Evolutionary conservation across 108 stramenopile species (phyloP), one percentile per base, ranked within the genome.

Genomic region (Cyclotella baltica): DNA sequence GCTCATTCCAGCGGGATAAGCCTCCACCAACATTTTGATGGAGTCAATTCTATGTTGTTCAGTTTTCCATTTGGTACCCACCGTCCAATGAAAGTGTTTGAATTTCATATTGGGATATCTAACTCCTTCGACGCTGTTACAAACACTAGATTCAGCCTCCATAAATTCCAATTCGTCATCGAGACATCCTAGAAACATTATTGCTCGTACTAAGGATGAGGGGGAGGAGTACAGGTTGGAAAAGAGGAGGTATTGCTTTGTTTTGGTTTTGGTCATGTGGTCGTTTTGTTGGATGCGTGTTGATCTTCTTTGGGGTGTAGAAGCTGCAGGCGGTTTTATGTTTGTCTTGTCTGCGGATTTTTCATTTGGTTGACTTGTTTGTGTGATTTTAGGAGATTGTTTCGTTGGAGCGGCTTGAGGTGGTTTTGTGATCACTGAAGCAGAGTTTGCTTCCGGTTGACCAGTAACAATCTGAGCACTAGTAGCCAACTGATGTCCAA

Each of bases 51-150:
- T 38, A 33, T 72, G 34, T 3, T 18, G 31, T 47, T 72, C 71
- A n/a, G 0, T 59, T 59, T 72, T 59, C 71, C 71, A 72, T 16
- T 58, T n/a, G 47, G n/a, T 48, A 48, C 6, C 47, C 38, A 72
- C 20, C 15, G 22, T 4, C 5, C 55, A 31, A 16, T 36, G 19
- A 30, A 37, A 8, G 34, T 19, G 18, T n/a, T n/a, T n/a, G n/a
- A n/a, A n/a, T n/a, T n/a, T n/a, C n/a, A n/a, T n/a, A n/a, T n/a
- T n/a, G n/a, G n/a, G n/a, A n/a, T n/a, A n/a, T n/a, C n/a, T n/a
- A n/a, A n/a, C n/a, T n/a, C n/a, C n/a, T n/a, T n/a, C n/a, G n/a
- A n/a, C n/a, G n/a, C n/a, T n/a, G n/a, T n/a, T 13, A 31, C 25
- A 28, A 6, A 22, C 43, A 29, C 52, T n/a, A 3, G 29, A 33